A percentile compares a stretch with the other conserved stretches of the same genome.
These are phyloP conservation scores for Prunus salicina DNA, from an alignment of 306 rosid species.

Conservation along the genomic window DNA sequence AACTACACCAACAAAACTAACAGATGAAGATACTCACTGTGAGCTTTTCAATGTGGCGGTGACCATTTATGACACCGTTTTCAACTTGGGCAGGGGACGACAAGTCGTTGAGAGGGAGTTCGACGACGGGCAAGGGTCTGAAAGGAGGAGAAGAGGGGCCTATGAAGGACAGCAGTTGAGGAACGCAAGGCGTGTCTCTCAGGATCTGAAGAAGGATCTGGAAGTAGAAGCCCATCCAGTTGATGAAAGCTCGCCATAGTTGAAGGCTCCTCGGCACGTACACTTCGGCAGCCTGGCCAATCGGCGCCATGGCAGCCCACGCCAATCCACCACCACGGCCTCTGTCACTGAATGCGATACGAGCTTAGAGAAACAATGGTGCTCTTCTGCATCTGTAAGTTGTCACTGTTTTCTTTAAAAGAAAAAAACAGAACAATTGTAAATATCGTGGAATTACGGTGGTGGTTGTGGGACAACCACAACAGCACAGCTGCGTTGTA, in stretches of 20 bases:
- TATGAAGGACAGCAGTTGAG: conserved; percentile 38
- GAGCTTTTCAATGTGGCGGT: conserved; percentile 19
- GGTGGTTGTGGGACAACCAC: background rate
- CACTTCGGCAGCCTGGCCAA: conserved; percentile 29
- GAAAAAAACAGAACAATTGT: background rate
- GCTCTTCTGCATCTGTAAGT: background rate
- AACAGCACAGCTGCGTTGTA: background rate
- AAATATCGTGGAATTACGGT: background rate
- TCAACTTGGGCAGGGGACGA: conserved; percentile 15
- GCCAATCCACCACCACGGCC: background rate
- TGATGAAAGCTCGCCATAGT: conserved; percentile 40
- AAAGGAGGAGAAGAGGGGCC: conserved; percentile 37
- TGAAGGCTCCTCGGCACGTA: conserved; percentile 32
- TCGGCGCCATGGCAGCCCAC: conserved; percentile 27
- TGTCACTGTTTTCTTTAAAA: no score
- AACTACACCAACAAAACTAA: background rate
- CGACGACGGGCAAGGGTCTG: conserved; percentile 35
- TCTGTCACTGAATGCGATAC: background rate
- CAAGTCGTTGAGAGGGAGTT: conserved; percentile 30
- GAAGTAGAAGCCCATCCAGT: conserved; percentile 39
- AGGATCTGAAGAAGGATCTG: conserved; percentile 42
- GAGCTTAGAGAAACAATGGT: background rate
- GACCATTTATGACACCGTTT: conserved; percentile 23
- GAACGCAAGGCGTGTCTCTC: conserved; percentile 40
- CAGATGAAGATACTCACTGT: conserved; percentile 23